Conservation (phyloP, 192 early-diverging fungal genomes). For the Coemansia asiatica region DNA sequence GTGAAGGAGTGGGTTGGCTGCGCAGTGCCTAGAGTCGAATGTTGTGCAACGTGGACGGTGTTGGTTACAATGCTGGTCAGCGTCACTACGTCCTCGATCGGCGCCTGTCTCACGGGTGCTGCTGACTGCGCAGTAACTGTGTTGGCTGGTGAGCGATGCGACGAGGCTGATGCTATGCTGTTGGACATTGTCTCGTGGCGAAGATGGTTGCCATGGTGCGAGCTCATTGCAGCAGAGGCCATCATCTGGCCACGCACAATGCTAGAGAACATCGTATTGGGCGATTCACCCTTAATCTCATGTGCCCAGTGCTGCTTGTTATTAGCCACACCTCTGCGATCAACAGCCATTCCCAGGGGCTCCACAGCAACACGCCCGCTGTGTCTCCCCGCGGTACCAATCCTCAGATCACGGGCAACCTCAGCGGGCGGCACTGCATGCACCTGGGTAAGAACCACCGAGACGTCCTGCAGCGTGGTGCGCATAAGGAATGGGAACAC, state of each 20-base stretch:
- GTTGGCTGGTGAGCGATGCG: neutral
- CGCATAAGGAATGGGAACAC: conserved; percentile 48
- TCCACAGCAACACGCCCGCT: neutral
- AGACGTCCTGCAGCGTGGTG: conserved; percentile 44
- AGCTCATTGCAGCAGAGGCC: neutral
- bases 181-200: neutral
- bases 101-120: no score
- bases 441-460: conserved; percentile 27
- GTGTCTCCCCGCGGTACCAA: conserved; percentile 1
- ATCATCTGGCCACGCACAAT: neutral
- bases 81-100: conserved; percentile 15
- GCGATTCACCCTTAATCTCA: neutral
- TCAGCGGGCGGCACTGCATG: conserved; percentile 35
- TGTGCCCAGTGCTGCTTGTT: neutral
- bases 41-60: conserved; percentile 17
- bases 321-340: neutral
- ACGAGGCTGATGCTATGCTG: neutral
- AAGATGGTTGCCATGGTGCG: neutral
- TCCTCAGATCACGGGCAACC: conserved; percentile 15
- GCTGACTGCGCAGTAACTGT: neutral
- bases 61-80: conserved; percentile 11
- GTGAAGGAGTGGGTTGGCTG: neutral
- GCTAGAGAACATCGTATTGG: neutral
- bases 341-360: neutral
- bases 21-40: neutral